Base-by-base conservation (phyloP, 2,329 filamentous ascomycete genomes). In the Fonsecaea nubica region DNA sequence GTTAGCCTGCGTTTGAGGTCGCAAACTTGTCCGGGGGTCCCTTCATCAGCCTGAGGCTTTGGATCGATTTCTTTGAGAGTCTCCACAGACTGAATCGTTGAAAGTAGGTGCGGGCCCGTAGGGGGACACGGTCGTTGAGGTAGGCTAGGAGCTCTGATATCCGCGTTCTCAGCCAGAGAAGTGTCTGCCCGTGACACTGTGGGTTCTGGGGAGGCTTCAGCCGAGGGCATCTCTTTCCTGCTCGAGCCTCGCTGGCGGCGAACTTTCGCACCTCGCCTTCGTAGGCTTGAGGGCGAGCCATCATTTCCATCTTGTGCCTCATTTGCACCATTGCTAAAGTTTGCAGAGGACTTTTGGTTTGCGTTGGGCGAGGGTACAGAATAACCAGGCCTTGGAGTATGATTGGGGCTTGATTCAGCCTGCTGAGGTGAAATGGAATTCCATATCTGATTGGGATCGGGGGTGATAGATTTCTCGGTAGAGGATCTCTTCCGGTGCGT, bases 1-100 rank as follows among this genome's bases (percentile, higher is more conserved):
- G 93, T 97, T 45, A 97, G 84, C 66, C 91, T 88, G 69, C 92
- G 87, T 77, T 90, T 92, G 38, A 92, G 80, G 32, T 77, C 78
- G 21, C 73, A 77, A 12, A 76, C 52, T 82, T 84, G 1, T 84
- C 79, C 68, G 80, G 84, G 73, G 7, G 71, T 64, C 33, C 63
- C 54, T 40, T 57, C 61, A 45, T 72, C 45, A 15, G 45, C 65
- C 55, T 36, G 59, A 63, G 72, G 5, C 69, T 63, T 30, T 78
- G 79, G 35, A 76, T 79, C 65, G 13, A 7, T 45, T 18, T 58
- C 52, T 35, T 52, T 52, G 38, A 85, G 77, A 1, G 84, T 85
- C 52, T 87, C 85, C 12, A 83, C 82, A 4, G 86, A 88, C 7
- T 80, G 83, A 66, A 88, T 87, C 0, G 86, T 87, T 7, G 86